Evolutionary conservation across 202 grass and related monocot genomes (phyloP).

Genomic region (Saccharum hybrid): DNA sequence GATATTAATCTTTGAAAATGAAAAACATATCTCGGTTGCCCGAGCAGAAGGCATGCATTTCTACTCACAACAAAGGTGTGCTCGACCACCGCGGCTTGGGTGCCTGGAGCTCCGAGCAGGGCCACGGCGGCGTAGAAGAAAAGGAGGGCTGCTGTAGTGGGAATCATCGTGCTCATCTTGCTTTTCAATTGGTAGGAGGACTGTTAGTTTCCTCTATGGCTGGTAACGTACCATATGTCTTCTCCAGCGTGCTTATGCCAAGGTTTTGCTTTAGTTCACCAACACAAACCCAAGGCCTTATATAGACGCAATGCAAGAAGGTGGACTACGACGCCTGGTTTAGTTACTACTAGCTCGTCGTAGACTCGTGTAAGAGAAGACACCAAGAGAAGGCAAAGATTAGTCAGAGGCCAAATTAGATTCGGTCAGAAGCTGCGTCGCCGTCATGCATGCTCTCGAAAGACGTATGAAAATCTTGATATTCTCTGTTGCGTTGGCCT

Average conservation of each 20-base stretch:
- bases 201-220: neutral
- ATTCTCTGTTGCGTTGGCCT: no score
- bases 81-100: neutral
- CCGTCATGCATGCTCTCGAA: no score
- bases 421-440: no score
- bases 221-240: neutral
- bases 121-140: neutral
- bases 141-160: neutral
- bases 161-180: neutral
- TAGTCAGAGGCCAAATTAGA: no score
- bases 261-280: neutral
- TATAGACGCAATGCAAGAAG: no score
- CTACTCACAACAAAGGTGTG: slow-evolving; percentile 6
- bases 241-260: neutral
- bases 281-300: neutral
- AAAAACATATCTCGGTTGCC: neutral
- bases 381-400: neutral
- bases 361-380: neutral
- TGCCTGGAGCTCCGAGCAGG: neutral
- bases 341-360: neutral
- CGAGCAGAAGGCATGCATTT: neutral
- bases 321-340: no score
- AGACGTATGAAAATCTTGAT: neutral
- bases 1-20: no score
- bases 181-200: neutral